Evolutionary conservation across 2,329 filamentous ascomycete genomes (phyloP).

Genomic region (Dryadomyces quercus-mongolicae): DNA sequence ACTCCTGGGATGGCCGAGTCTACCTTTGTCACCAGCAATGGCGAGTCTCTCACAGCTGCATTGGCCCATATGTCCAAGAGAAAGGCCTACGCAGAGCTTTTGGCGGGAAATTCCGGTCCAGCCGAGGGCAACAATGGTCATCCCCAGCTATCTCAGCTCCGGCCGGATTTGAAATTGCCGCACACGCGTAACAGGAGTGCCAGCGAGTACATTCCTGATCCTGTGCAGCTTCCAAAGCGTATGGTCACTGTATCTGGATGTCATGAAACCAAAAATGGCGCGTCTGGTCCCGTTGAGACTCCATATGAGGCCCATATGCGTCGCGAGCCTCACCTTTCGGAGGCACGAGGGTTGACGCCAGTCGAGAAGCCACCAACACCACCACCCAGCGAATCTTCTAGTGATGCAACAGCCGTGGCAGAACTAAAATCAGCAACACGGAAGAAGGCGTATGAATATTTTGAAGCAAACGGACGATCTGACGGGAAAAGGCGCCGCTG

Average conservation of each 20-base stretch:
- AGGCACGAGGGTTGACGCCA: conserved; percentile 59
- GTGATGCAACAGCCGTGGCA: conserved; percentile 27
- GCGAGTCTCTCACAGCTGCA: conserved; percentile 39
- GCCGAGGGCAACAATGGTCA: conserved; percentile 12
- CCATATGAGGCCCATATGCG: conserved; percentile 32
- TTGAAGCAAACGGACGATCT: conserved; percentile 54
- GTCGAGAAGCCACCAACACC: conserved; percentile 63
- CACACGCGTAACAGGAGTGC: conserved; percentile 70
- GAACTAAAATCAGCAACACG: conserved; percentile 26
- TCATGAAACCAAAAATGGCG: conserved; percentile 29
- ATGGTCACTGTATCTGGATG: conserved; percentile 62
- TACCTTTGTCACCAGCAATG: conserved; percentile 36
- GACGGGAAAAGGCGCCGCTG: conserved; percentile 65
- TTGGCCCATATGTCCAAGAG: conserved; percentile 42
- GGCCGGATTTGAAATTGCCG: conserved; percentile 17
- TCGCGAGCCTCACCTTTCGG: conserved; percentile 70
- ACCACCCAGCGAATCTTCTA: conserved; percentile 63
- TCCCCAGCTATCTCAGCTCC: background rate
- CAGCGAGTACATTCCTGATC: conserved; percentile 76
- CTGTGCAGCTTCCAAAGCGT: conserved; percentile 54
- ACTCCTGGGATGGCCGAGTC: conserved; percentile 27
- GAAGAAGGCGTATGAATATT: conserved; percentile 44
- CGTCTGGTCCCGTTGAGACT: background rate
- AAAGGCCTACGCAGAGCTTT: conserved; percentile 41
- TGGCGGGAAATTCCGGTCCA: conserved; percentile 15